Evolutionary conservation across 2,329 filamentous ascomycete species (phyloP).

Genomic region (Penicillium sp.): DNA sequence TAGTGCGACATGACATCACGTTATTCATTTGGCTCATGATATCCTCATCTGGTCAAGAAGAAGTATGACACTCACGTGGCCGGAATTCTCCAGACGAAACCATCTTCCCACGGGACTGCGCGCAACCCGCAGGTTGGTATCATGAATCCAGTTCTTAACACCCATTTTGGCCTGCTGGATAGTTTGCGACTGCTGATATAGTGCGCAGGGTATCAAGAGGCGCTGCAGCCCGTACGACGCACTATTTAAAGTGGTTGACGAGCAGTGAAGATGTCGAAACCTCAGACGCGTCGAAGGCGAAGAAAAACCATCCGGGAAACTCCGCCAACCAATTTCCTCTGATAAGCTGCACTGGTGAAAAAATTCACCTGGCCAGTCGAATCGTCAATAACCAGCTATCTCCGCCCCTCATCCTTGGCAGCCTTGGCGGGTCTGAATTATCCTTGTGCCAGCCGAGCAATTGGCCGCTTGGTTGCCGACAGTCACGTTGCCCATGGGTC

Average conservation of each 20-base stretch:
- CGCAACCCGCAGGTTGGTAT: slow-evolving; percentile 54
- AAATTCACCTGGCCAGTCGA: slow-evolving; percentile 12
- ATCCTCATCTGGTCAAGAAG: neutral
- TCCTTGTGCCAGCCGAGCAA: slow-evolving; percentile 3
- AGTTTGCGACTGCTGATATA: slow-evolving; percentile 1
- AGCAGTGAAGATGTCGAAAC: slow-evolving; percentile 1
- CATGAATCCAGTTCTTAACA: slow-evolving; percentile 22
- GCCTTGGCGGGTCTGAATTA: slow-evolving; percentile 13
- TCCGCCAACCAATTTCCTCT: slow-evolving; percentile 18
- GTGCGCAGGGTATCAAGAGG: slow-evolving; percentile 3
- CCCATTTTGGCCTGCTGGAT: slow-evolving; percentile 14
- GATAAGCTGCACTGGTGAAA: slow-evolving; percentile 20
- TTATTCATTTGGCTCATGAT: neutral
- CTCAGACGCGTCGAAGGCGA: slow-evolving; percentile 1
- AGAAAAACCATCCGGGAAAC: slow-evolving; percentile 7
- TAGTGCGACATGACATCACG: slow-evolving; percentile 32
- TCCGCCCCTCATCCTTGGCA: slow-evolving; percentile 12
- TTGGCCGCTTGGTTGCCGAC: slow-evolving; percentile 18
- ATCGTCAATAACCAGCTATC: slow-evolving; percentile 2
- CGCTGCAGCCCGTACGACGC: slow-evolving; percentile 11
- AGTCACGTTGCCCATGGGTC: slow-evolving; percentile 8
- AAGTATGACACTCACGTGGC: slow-evolving; percentile 64
- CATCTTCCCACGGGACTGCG: slow-evolving; percentile 66
- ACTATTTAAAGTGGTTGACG: slow-evolving; percentile 13
- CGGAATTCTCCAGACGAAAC: slow-evolving; percentile 80